Percentiles rank a stretch among this genome's conserved stretches.
Evolutionary conservation across 805 yeast species (phyloP).

Genomic region (Wickerhamiella australiensis): DNA sequence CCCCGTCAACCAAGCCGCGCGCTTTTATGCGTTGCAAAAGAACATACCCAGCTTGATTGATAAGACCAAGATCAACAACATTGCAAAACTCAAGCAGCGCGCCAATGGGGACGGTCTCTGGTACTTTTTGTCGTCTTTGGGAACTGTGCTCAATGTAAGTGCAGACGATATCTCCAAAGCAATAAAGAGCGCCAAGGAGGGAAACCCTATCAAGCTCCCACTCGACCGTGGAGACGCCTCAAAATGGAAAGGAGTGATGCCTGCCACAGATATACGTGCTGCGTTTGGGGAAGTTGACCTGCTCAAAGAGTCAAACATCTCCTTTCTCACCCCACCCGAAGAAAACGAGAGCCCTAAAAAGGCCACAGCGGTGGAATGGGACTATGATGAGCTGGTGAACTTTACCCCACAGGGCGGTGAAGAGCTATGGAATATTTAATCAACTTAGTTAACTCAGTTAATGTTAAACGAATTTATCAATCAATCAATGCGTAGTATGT

Average conservation of each 20-base stretch:
- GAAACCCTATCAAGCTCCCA: background rate
- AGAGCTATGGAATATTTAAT: constrained; percentile 8
- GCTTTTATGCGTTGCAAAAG: background rate
- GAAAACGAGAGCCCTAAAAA: constrained; percentile 11
- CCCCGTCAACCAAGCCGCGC: background rate
- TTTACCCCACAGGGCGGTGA: constrained; percentile 7
- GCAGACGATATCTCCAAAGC: constrained; percentile 23
- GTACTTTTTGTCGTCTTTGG: constrained; percentile 27
- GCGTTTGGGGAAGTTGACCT: constrained; percentile 27
- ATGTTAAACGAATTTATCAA: too few relatives aligned
- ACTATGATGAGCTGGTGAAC: constrained; percentile 15
- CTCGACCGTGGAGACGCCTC: constrained; percentile 8
- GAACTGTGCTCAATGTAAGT: constrained; percentile 27
- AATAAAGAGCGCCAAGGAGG: constrained; percentile 13
- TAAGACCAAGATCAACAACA: constrained; percentile 19
- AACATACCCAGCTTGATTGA: constrained; percentile 13
- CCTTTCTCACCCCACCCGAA: constrained; percentile 25
- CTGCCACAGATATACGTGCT: constrained; percentile 26
- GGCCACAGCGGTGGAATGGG: constrained; percentile 13
- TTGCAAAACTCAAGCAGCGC: constrained; percentile 23
- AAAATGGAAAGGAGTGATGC: constrained; percentile 19
- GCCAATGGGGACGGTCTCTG: constrained; percentile 25
- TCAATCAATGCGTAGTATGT: too few relatives aligned
- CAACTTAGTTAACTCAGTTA: background rate
- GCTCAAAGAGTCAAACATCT: constrained; percentile 23